Conservation (phyloP, 2,329 filamentous ascomycete species). For the Domatiomyces globalis region DNA sequence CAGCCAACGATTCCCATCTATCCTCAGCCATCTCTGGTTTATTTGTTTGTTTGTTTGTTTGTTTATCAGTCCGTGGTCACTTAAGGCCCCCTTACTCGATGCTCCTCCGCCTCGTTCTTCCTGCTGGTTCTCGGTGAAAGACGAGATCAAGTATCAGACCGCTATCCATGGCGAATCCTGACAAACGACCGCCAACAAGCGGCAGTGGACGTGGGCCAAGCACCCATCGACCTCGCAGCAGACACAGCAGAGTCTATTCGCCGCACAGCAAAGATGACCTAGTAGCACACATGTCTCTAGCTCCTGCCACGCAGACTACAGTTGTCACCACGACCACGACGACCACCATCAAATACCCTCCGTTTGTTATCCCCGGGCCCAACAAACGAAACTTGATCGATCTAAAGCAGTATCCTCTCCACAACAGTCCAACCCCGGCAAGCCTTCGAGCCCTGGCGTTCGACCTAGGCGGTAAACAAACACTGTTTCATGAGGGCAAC, state of each 20-base stretch:
- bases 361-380: conserved; percentile 63
- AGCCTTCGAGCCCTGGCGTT: conserved; percentile 67
- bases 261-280: conserved; percentile 24
- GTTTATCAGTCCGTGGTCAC: neutral
- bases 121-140: neutral
- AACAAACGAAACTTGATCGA: conserved; percentile 59
- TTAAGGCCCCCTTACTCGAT: neutral
- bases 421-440: conserved; percentile 64
- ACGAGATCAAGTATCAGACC: neutral
- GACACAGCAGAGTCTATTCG: conserved; percentile 9
- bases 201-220: neutral
- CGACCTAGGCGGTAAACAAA: conserved; percentile 47
- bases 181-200: neutral
- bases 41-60: neutral
- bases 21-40: neutral
- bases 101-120: neutral
- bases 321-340: conserved; percentile 83
- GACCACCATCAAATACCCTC: conserved; percentile 67
- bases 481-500: conserved; percentile 50
- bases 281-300: conserved; percentile 47
- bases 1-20: neutral
- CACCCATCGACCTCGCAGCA: conserved; percentile 5
- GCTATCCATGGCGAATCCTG: neutral
- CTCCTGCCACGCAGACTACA: conserved; percentile 49
- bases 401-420: conserved; percentile 79